Evolutionary conservation across 805 yeast species (phyloP).

Genomic region (Wickerhamomyces strasburgensis): DNA sequence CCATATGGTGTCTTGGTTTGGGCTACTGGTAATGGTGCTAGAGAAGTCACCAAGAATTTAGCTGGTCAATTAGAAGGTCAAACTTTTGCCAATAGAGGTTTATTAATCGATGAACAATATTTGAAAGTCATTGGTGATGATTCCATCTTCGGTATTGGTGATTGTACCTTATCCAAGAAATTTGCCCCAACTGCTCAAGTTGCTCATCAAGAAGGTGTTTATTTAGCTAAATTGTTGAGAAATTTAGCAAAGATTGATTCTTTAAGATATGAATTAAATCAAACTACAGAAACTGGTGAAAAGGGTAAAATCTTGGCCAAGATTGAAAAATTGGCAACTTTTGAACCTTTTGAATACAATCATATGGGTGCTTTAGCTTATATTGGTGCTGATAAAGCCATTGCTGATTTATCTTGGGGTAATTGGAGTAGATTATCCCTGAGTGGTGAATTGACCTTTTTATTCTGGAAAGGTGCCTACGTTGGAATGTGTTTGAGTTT

Average conservation of each 20-base stretch:
- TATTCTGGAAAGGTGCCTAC: conserved; percentile 94
- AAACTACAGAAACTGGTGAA: conserved; percentile 35
- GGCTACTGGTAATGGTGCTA: conserved; percentile 96
- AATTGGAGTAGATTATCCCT: conserved; percentile 75
- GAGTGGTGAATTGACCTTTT: conserved; percentile 82
- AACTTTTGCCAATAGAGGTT: conserved; percentile 85
- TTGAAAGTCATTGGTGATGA: conserved; percentile 77
- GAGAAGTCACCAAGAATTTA: conserved; percentile 65
- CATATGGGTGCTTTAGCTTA: conserved; percentile 94
- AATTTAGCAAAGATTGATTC: conserved; percentile 59
- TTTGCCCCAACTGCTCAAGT: conserved; percentile 97
- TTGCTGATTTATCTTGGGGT: conserved; percentile 82
- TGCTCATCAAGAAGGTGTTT: conserved; percentile 90
- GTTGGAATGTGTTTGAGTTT: conserved; percentile 87
- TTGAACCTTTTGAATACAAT: conserved; percentile 67
- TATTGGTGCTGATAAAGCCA: conserved; percentile 89
- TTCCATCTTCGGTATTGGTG: conserved; percentile 83
- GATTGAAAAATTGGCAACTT: conserved; percentile 39
- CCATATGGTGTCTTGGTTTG: conserved; percentile 93
- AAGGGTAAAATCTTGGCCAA: conserved; percentile 28
- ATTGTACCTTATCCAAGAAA: conserved; percentile 83
- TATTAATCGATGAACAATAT: conserved; percentile 71
- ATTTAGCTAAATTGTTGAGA: conserved; percentile 67
- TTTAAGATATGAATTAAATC: conserved; percentile 38
- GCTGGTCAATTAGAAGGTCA: conserved; percentile 68